These are phyloP conservation scores for Ballota nigra DNA, from an alignment of 257 asterid genomes.

Conservation along the genomic window DNA sequence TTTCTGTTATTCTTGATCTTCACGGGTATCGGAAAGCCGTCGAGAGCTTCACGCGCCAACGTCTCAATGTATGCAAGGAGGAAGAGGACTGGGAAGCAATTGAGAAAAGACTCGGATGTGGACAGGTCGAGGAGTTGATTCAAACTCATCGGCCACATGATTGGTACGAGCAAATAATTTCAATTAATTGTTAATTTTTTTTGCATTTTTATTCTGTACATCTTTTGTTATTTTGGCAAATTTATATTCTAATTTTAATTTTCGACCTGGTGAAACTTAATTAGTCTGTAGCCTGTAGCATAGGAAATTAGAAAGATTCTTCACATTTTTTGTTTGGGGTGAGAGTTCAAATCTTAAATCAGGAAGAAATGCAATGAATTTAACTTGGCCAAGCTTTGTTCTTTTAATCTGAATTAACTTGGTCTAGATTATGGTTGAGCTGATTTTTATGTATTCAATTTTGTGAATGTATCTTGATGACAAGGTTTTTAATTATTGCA, in stretches of 20 bases:
- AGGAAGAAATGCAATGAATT: neutral
- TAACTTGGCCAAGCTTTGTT: neutral
- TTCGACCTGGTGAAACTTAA: neutral
- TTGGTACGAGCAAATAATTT: conserved; percentile 44
- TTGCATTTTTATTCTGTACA: conserved; percentile 11
- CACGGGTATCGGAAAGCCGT: conserved; percentile 97
- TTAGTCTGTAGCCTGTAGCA: neutral
- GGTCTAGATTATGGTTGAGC: neutral
- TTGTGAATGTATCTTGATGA: neutral
- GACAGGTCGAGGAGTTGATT: conserved; percentile 94
- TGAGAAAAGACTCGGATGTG: conserved; percentile 83
- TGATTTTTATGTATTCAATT: neutral
- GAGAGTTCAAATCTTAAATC: neutral
- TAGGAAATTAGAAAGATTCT: neutral
- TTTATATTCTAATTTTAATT: neutral
- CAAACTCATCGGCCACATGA: conserved; percentile 32
- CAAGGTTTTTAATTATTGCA: neutral
- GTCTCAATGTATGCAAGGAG: conserved; percentile 80
- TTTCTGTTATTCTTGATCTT: too few relatives aligned
- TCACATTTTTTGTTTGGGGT: neutral
- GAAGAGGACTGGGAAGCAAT: conserved; percentile 87
- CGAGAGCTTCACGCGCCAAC: conserved; percentile 91
- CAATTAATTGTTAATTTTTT: neutral
- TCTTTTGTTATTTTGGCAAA: conserved; percentile 1
- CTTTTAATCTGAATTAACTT: neutral